Evolutionary conservation across 495 filamentous ascomycete species (phyloP), one percentile per base, ranked within the genome.

Genomic region (Lentithecium fluviatile): DNA sequence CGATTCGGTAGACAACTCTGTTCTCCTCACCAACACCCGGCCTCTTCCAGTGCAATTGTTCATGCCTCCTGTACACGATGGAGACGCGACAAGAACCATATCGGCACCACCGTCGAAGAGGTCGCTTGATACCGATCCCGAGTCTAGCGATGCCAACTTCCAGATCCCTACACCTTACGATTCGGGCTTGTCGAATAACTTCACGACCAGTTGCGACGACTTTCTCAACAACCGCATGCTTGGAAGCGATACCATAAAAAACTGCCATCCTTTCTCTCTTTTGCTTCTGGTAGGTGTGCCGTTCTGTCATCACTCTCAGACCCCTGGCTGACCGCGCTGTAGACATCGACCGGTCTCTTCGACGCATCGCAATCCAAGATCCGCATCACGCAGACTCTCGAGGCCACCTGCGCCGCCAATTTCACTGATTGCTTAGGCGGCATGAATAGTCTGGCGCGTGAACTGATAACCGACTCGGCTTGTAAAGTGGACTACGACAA

Each of bases 281-380:
- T 38, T 69, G 36, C 66, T 69, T 23, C 66, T 62, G 61, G 65
- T 65, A 47, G 19, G 60, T 53, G 5, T 3, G 6, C 34, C 5
- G 10, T 45, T 32, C n/a, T 34, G 6, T 40, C 8, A 19, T 19
- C 49, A 1, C 20, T n/a, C 11, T 6, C 21, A 6, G 34, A n/a
- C 10, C n/a, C 19, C 29, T 11, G 6, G 19, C 52, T 58, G 45
- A 63, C 38, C 23, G 6, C 34, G 24, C 24, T 53, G 21, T 60
- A 85, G 74, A 82, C 86, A 61, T 88, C 85, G 58, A 81, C 79
- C 68, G 84, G 83, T 23, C 94, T 95, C 78, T 96, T 95, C 76
- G 77, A 87, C 59, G 82, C 82, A 46, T 77, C 86, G 53, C 82
- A 76, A 67, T 89, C 85, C 12, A 73, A 85, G 38, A 71, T 85